Evolutionary conservation across 441 rosid genomes (phyloP).

Genomic region (Euphorbia neoarborescens): DNA sequence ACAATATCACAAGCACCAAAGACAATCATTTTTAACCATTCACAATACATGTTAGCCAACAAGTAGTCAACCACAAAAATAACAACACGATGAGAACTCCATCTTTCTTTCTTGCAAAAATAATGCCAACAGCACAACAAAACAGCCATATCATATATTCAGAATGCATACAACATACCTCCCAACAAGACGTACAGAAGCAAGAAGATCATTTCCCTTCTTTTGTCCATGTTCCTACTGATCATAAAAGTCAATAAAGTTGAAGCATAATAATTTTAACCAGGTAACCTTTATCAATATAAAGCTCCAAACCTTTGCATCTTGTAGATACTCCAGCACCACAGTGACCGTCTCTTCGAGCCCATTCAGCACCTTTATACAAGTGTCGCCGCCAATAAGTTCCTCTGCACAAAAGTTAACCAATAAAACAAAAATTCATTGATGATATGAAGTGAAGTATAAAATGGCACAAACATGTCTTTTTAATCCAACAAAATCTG

Average conservation of each 20-base stretch:
- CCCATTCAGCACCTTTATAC: constrained; percentile 50
- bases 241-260: constrained; percentile 17
- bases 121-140: not conserved
- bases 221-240: constrained; percentile 72
- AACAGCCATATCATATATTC: not conserved
- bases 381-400: constrained; percentile 35
- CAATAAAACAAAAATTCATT: not conserved
- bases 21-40: too few relatives aligned
- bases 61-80: too few relatives aligned
- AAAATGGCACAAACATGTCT: not conserved
- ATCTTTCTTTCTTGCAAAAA: not conserved
- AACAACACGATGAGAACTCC: not conserved
- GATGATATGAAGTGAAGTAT: not conserved
- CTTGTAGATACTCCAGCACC: constrained; percentile 69
- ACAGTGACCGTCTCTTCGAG: constrained; percentile 56
- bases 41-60: too few relatives aligned
- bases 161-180: constrained; percentile 40
- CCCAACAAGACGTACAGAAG: constrained; percentile 80
- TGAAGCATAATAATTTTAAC: constrained; percentile 1
- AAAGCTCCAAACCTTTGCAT: constrained; percentile 58
- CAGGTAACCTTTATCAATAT: constrained; percentile 8
- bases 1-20: too few relatives aligned
- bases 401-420: constrained; percentile 27
- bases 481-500: not conserved
- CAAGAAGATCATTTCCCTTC: constrained; percentile 89